phyloP scores from a whole-genome alignment of 1,139 yeast genomes.

The Pichia sp. region DNA sequence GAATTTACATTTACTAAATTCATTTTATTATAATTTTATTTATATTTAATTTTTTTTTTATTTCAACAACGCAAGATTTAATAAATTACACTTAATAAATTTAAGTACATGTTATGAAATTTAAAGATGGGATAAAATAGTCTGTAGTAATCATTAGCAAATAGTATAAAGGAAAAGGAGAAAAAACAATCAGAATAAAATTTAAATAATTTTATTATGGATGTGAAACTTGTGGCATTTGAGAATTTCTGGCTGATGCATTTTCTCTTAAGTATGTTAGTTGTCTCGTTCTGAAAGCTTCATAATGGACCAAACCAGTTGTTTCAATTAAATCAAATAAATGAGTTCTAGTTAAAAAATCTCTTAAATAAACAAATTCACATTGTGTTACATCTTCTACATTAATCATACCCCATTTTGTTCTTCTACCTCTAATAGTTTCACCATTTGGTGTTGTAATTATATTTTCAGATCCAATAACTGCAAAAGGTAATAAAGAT shows the following conservation, averaged over 20 bases:
- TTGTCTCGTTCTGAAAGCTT: slow-evolving; percentile 88
- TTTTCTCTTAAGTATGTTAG: slow-evolving; percentile 90
- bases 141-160: slow-evolving; percentile 5
- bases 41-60: background rate
- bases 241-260: slow-evolving; percentile 39
- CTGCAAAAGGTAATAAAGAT: slow-evolving; percentile 86
- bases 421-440: slow-evolving; percentile 80
- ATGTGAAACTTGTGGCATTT: slow-evolving; percentile 18
- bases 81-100: background rate
- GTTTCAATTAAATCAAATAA: slow-evolving; percentile 94
- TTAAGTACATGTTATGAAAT: background rate
- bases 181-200: background rate
- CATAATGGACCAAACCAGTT: slow-evolving; percentile 83
- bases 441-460: slow-evolving; percentile 63
- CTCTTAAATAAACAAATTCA: slow-evolving; percentile 89
- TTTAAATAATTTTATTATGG: background rate
- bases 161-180: background rate
- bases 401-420: slow-evolving; percentile 88
- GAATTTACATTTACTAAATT: too few species aligned
- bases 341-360: slow-evolving; percentile 90
- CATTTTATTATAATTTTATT: too few species aligned
- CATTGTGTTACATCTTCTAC: slow-evolving; percentile 93
- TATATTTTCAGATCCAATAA: slow-evolving; percentile 85
- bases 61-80: background rate
- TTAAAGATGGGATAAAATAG: background rate